Evolutionary conservation across 805 yeast genomes (phyloP), one percentile per base, ranked within the genome.

Genomic region (Wickerhamomyces hampshirensis): DNA sequence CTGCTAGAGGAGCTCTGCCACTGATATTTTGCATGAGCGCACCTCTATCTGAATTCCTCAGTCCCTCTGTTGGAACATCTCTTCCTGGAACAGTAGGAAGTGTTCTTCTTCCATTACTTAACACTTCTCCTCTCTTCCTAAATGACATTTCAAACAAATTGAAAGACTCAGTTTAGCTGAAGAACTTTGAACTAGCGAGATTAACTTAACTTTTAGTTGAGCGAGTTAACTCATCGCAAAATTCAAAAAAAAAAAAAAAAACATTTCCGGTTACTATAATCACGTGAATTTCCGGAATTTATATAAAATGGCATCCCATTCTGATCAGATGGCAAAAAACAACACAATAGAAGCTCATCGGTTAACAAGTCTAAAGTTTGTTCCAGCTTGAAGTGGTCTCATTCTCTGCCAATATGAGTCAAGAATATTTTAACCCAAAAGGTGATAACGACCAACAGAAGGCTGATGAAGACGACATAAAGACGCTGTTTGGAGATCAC

Each of bases 41-140:
- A 17, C n/a, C 24, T 30, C 32, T 10, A 7, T 7, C 10, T 21
- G 10, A 7, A 21, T 11, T 11, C 11, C 32, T 9, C 32, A 18
- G 19, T 4, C 34, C 16, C 10, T 30, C 29, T 15, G 26, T 10
- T 13, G 38, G 46, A 7, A 33, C 37, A 6, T 41, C 45, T 32
- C 51, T 37, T 2, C 47, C 50, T 5, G 50, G 47, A 10, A 40
- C 44, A 13, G 42, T 39, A 18, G 21, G 12, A 4, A 51, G 51
- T 4, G 48, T 51, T 18, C 40, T 33, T 9, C 51, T 50, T 4
- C 38, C 39, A 17, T 35, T 31, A 27, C 42, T 37, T 14, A 71
- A 58, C 5, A 71, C 67, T 28, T 77, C 82, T 18, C 77, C 70
- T 59, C 82, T 65, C 46, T 68, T 75, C 48, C 80, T 68, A 46